A percentile compares a stretch with the other conserved stretches of the same genome.
Conservation (phyloP, 305 asterid genomes). For the Solanum hybrid region DNA sequence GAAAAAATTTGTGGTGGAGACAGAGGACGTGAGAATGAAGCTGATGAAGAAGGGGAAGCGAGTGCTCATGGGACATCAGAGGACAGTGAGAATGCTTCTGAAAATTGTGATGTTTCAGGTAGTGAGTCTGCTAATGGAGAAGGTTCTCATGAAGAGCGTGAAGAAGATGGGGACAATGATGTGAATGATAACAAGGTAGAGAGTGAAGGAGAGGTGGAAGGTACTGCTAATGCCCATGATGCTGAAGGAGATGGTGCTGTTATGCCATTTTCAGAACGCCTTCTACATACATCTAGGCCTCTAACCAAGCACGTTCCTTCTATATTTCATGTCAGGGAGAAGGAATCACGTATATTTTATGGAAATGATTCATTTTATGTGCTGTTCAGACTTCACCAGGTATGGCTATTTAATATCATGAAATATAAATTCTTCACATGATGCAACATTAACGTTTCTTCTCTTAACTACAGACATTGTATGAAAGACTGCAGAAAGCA, state of each 20-base stretch:
- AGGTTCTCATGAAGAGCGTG: slow-evolving; percentile 60
- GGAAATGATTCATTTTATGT: slow-evolving; percentile 87
- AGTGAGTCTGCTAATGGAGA: slow-evolving; percentile 75
- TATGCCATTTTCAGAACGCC: slow-evolving; percentile 30
- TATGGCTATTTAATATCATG: slow-evolving; percentile 16
- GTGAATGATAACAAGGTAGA: slow-evolving; percentile 50
- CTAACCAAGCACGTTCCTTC: slow-evolving; percentile 37
- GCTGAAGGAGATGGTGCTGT: slow-evolving; percentile 31
- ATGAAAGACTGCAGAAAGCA: slow-evolving; percentile 73
- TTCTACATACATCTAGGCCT: slow-evolving; percentile 56
- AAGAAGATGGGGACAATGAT: slow-evolving; percentile 43
- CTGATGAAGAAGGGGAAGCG: slow-evolving; percentile 49
- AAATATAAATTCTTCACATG: background rate
- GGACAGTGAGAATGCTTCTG: slow-evolving; percentile 70
- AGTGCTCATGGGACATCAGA: slow-evolving; percentile 61
- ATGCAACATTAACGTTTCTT: background rate
- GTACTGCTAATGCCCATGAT: slow-evolving; percentile 38
- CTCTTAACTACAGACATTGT: slow-evolving; percentile 51
- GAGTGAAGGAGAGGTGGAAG: slow-evolving; percentile 79
- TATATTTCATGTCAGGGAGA: slow-evolving; percentile 30
- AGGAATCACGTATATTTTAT: slow-evolving; percentile 44
- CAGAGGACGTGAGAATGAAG: slow-evolving; percentile 41
- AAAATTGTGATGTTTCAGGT: slow-evolving; percentile 55
- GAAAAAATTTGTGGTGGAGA: slow-evolving; percentile 21
- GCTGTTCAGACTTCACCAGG: slow-evolving; percentile 90